Conservation (phyloP, 352 stramenopile species). For the Phytophthora quininea region DNA sequence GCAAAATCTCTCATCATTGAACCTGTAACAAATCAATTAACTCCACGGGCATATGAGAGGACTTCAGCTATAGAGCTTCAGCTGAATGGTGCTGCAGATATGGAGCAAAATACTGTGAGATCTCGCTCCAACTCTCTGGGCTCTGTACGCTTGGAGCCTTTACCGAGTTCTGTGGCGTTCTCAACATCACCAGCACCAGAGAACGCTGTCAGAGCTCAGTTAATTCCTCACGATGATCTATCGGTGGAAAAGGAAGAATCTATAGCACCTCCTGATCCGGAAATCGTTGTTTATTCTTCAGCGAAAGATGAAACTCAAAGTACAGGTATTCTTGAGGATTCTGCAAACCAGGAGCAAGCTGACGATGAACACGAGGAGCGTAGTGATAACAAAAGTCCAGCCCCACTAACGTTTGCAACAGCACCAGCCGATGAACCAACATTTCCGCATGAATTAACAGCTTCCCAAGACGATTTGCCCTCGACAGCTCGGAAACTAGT, state of each 20-base stretch:
- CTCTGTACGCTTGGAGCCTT: slow-evolving; percentile 6
- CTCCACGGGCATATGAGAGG: too few species aligned
- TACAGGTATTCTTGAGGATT: background rate
- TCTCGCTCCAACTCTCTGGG: slow-evolving; percentile 24
- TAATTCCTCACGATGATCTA: background rate
- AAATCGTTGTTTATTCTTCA: slow-evolving; percentile 25
- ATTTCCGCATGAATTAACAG: too few species aligned
- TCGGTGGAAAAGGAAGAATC: slow-evolving; percentile 4
- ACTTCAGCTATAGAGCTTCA: too few species aligned
- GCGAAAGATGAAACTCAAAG: background rate
- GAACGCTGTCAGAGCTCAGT: background rate
- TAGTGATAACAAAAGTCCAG: too few species aligned
- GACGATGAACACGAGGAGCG: too few species aligned
- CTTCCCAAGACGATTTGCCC: too few species aligned
- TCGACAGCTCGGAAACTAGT: too few species aligned
- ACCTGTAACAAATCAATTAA: background rate
- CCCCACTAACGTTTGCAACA: too few species aligned
- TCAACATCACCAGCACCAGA: slow-evolving; percentile 12
- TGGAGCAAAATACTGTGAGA: background rate
- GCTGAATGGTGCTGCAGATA: background rate
- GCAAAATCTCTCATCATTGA: slow-evolving; percentile 6
- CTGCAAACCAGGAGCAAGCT: background rate
- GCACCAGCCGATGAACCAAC: too few species aligned
- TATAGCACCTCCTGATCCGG: slow-evolving; percentile 7
- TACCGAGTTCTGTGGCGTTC: slow-evolving; percentile 9